Percentiles rank a stretch among this genome's conserved stretches.
phyloP scores from a whole-genome alignment of 2,329 filamentous ascomycete genomes.

The Fusarium hainanense region DNA sequence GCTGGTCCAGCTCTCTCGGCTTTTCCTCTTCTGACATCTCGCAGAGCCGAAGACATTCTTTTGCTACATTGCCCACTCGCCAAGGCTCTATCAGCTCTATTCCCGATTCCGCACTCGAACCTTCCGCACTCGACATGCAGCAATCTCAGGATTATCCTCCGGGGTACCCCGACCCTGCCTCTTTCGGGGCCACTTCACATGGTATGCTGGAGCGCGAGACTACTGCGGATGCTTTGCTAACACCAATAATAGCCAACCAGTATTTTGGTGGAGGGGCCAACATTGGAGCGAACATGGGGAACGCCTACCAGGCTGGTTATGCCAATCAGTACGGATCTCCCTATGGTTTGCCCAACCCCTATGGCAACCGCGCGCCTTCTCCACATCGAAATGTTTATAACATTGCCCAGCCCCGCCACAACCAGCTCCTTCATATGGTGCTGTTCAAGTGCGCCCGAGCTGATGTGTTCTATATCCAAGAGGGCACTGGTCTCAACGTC shows the following conservation, averaged over 20 bases:
- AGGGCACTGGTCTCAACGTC: slow-evolving; percentile 90
- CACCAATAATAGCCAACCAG: slow-evolving; percentile 26
- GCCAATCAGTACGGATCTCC: slow-evolving; percentile 58
- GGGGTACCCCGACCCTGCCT: slow-evolving; percentile 54
- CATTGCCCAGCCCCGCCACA: slow-evolving; percentile 70
- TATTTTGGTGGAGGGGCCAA: slow-evolving; percentile 45
- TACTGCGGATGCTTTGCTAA: slow-evolving; percentile 5
- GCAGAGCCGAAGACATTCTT: slow-evolving; percentile 83
- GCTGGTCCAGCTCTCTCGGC: slow-evolving; percentile 76
- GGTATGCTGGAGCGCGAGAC: slow-evolving; percentile 50
- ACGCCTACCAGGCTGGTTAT: slow-evolving; percentile 46
- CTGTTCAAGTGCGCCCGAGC: slow-evolving; percentile 96
- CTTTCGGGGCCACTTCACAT: slow-evolving; percentile 53
- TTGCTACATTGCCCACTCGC: slow-evolving; percentile 75
- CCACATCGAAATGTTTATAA: slow-evolving; percentile 72
- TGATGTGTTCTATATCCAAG: slow-evolving; percentile 96
- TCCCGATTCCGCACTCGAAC: slow-evolving; percentile 64
- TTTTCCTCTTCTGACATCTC: slow-evolving; percentile 73
- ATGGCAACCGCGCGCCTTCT: slow-evolving; percentile 65
- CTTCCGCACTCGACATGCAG: slow-evolving; percentile 56
- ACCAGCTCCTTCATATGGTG: slow-evolving; percentile 85
- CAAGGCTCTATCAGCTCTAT: slow-evolving; percentile 72
- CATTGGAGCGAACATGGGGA: slow-evolving; percentile 41
- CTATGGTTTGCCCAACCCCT: slow-evolving; percentile 59
- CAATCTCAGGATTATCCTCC: slow-evolving; percentile 57